phyloP scores from a whole-genome alignment of 305 asterid species.

The Rubia tinctorum region DNA sequence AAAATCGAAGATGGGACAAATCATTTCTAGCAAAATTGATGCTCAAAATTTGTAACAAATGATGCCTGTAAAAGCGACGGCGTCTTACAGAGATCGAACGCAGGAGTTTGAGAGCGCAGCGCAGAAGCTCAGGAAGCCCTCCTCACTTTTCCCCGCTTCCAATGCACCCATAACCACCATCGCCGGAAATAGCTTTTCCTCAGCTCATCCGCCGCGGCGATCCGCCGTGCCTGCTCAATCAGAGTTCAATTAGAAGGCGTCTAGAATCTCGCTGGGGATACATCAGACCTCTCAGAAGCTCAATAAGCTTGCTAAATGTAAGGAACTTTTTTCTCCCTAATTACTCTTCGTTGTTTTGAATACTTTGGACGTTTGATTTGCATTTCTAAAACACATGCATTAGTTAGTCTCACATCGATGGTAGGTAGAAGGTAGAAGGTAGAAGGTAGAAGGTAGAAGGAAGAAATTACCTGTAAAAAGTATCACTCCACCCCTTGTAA shows the following conservation, averaged over 20 bases:
- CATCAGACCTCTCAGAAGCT: slow-evolving; percentile 96
- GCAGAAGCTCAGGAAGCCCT: slow-evolving; percentile 56
- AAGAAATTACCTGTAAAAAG: no score
- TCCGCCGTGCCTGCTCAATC: slow-evolving; percentile 20
- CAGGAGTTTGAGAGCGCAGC: slow-evolving; percentile 73
- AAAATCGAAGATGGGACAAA: background rate
- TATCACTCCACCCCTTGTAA: no score
- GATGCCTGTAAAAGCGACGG: slow-evolving; percentile 34
- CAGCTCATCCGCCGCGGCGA: slow-evolving; percentile 17
- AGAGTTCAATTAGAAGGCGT: slow-evolving; percentile 78
- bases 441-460: no score
- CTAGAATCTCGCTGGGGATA: slow-evolving; percentile 75
- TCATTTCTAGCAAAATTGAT: background rate
- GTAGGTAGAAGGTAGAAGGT: no score
- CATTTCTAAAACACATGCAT: background rate
- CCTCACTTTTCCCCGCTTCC: slow-evolving; percentile 30
- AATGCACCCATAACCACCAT: slow-evolving; percentile 49
- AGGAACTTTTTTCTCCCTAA: slow-evolving; percentile 13
- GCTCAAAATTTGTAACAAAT: background rate
- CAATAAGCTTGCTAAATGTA: slow-evolving; percentile 85
- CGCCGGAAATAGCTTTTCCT: slow-evolving; percentile 7
- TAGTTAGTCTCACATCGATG: no score
- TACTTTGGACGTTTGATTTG: background rate
- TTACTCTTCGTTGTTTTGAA: background rate
- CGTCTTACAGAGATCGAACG: slow-evolving; percentile 94